A percentile compares a stretch with the other conserved stretches of the same genome.
Evolutionary conservation across 2,329 filamentous ascomycete species (phyloP).

Genomic region (Diaporthe capsici): DNA sequence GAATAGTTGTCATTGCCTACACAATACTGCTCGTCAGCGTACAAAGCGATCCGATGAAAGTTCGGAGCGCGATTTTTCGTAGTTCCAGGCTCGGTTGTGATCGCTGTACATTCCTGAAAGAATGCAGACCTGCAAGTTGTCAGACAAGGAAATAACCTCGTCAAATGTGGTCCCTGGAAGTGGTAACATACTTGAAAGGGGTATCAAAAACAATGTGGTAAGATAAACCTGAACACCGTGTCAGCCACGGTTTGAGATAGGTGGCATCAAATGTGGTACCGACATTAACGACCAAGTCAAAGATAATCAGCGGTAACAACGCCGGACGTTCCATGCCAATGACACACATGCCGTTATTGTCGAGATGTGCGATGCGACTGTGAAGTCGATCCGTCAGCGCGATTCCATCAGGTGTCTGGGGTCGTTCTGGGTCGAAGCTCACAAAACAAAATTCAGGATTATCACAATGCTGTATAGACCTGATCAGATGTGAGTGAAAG

Average conservation of each 20-base stretch:
- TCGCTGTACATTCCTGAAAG: conserved; percentile 63
- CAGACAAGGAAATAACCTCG: no score
- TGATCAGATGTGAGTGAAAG: conserved; percentile 51
- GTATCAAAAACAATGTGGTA: conserved; percentile 74
- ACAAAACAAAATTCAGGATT: conserved; percentile 73
- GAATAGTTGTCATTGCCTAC: conserved; percentile 53
- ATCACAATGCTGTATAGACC: conserved; percentile 62
- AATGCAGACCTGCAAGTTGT: conserved; percentile 62
- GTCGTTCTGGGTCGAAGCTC: conserved; percentile 45
- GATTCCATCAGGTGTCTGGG: neutral
- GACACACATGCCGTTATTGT: conserved; percentile 67
- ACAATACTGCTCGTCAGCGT: conserved; percentile 71
- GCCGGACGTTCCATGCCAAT: conserved; percentile 72
- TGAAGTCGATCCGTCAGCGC: neutral
- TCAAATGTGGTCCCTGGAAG: no score
- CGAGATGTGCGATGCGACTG: conserved; percentile 69
- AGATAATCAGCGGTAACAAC: conserved; percentile 73
- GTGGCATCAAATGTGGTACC: neutral
- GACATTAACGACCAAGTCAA: conserved; percentile 72
- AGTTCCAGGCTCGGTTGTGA: conserved; percentile 59
- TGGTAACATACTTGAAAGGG: conserved; percentile 63
- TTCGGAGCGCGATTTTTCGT: conserved; percentile 67
- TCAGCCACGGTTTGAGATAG: neutral
- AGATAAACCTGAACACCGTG: conserved; percentile 63
- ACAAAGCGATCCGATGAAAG: conserved; percentile 70